phyloP scores from a whole-genome alignment of 768 basidiomycete genomes.

The Lepiota venenata region DNA sequence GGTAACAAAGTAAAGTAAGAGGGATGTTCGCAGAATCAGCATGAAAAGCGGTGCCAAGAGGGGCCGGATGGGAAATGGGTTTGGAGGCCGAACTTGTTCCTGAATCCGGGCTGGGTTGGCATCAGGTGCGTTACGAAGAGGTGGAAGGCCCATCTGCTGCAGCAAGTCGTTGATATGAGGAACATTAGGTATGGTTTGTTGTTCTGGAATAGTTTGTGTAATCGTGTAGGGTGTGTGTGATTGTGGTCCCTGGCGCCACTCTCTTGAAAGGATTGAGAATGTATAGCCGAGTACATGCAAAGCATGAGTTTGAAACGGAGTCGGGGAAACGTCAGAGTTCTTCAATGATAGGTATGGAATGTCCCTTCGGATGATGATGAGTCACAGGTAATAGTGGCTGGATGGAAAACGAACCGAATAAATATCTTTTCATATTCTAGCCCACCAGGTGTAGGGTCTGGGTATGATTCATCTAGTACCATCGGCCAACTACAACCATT shows the following conservation, averaged over 20 bases:
- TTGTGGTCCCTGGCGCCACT: slow-evolving; percentile 15
- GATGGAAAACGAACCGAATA: slow-evolving; percentile 35
- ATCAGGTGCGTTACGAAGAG: slow-evolving; percentile 37
- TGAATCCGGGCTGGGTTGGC: slow-evolving; percentile 26
- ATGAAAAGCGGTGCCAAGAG: slow-evolving; percentile 64
- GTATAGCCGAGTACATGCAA: slow-evolving; percentile 60
- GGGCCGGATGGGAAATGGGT: slow-evolving; percentile 58
- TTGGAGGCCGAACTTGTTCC: slow-evolving; percentile 24
- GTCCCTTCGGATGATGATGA: slow-evolving; percentile 33
- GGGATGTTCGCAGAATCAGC: slow-evolving; percentile 62
- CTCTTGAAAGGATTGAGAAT: slow-evolving; percentile 43
- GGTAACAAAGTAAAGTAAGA: slow-evolving; percentile 75
- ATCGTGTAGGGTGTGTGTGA: slow-evolving; percentile 13
- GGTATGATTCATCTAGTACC: slow-evolving; percentile 45
- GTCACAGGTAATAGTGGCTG: slow-evolving; percentile 4
- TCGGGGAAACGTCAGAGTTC: slow-evolving; percentile 44
- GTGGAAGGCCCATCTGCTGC: slow-evolving; percentile 61
- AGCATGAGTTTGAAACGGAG: slow-evolving; percentile 59
- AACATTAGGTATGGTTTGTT: slow-evolving; percentile 33
- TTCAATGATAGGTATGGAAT: slow-evolving; percentile 51
- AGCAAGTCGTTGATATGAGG: slow-evolving; percentile 58
- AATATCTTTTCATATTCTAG: slow-evolving; percentile 35
- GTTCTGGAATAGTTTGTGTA: slow-evolving; percentile 20
- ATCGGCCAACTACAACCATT: slow-evolving; percentile 49
- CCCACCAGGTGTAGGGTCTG: slow-evolving; percentile 33